A percentile compares a stretch with the other conserved stretches of the same genome.
phyloP scores from a whole-genome alignment of 148 eudicot genomes.

The Cornus florida region DNA sequence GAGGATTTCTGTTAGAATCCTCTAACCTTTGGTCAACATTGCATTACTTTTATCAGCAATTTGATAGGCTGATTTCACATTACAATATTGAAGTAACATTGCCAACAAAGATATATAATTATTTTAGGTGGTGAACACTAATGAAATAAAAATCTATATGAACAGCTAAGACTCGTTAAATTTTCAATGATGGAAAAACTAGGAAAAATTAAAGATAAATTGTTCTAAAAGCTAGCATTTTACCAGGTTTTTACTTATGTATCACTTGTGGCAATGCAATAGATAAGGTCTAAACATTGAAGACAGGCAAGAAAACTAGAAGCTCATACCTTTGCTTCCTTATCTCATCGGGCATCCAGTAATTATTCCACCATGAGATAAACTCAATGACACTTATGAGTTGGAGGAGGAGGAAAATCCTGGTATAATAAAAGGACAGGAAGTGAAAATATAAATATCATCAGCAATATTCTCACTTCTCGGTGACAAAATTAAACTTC shows the following conservation, averaged over 20 bases:
- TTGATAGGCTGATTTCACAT: too few species aligned
- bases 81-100: too few species aligned
- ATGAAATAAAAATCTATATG: too few species aligned
- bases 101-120: too few species aligned
- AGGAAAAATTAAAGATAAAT: too few species aligned
- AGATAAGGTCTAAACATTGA: not conserved
- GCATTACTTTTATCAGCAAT: too few species aligned
- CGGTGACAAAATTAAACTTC: not conserved
- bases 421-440: constrained; percentile 11
- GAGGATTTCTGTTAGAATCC: too few species aligned
- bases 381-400: constrained; percentile 90
- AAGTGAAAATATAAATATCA: not conserved
- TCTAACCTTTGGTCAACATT: too few species aligned
- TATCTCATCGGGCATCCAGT: constrained; percentile 80
- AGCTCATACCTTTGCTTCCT: constrained; percentile 60
- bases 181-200: too few species aligned
- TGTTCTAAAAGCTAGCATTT: not conserved
- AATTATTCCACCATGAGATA: constrained; percentile 89
- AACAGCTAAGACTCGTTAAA: too few species aligned
- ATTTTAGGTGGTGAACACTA: too few species aligned
- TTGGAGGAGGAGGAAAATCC: constrained; percentile 86
- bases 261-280: not conserved
- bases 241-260: not conserved
- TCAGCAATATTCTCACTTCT: not conserved
- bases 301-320: not conserved